Evolutionary conservation across 371 early-diverging fungal genomes (phyloP), one percentile per base, ranked within the genome.

Genomic region (Rhizopus stolonifer): DNA sequence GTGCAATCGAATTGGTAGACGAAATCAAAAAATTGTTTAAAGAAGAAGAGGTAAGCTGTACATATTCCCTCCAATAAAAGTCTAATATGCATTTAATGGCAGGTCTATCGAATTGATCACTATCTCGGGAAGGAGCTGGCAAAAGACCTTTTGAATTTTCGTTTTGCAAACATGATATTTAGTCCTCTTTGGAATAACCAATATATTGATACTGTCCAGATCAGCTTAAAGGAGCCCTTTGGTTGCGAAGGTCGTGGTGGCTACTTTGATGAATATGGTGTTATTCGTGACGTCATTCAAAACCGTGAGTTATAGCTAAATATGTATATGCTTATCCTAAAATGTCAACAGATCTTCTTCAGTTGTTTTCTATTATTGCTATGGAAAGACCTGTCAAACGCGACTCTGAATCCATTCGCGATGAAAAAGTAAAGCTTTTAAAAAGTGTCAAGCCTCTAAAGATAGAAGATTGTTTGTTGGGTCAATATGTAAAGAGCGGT

Each of bases 231-330:
- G 64, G 99, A 99, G 67, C 84, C 84, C 44, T 87, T 99, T 72
- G 99, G 99, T 21, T 96, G 95, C 8, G 93, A 98, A 66, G 99
- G 99, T 33, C 91, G 99, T 23, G 98, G 99, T 34, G 95, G 96
- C 2, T 99, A 99, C 80, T 99, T 99, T 85, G 97, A 99, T 68
- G 92, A 96, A 70, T 95, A 90, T 70, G 99, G 99, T 25, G 96
- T 98, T 47, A 95, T 99, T 58, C 93, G 99, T 54, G 99, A 99
- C 67, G 98, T 99, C 19, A 95, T 99, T 88, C 99, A 99, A 79
- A 99, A 99, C 80, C 91, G 85, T 83, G 75, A 63, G 79, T 61
- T 11, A 9, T 29, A 2, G 23, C n/a, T n/a, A n/a, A n/a, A n/a
- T n/a, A n/a, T n/a, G n/a, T n/a, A n/a, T n/a, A n/a, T n/a, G n/a